Conservation (phyloP, 2,329 filamentous ascomycete species). For the Arachnopeziza araneosa region DNA sequence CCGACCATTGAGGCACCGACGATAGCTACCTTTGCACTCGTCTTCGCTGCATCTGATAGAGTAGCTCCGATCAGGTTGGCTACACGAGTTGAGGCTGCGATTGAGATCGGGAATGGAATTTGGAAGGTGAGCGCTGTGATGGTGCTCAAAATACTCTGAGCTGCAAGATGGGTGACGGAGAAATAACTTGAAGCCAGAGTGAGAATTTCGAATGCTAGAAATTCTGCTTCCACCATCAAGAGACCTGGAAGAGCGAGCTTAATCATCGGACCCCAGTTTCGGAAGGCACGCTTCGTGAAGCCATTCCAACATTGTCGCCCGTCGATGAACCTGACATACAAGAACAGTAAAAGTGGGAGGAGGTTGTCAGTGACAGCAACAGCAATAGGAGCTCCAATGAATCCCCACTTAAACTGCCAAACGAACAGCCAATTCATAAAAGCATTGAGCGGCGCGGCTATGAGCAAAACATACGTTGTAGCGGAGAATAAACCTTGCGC, state of each 20-base stretch:
- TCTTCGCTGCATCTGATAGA: conserved; percentile 73
- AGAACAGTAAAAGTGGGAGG: conserved; percentile 64
- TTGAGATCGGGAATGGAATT: conserved; percentile 85
- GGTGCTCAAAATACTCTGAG: conserved; percentile 79
- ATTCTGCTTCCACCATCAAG: conserved; percentile 92
- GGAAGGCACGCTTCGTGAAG: conserved; percentile 62
- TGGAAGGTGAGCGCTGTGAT: conserved; percentile 79
- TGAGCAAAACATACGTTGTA: conserved; percentile 68
- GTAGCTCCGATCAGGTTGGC: conserved; percentile 90
- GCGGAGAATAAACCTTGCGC: conserved; percentile 79
- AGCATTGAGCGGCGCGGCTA: conserved; percentile 72
- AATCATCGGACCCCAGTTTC: conserved; percentile 80
- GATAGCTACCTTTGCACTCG: conserved; percentile 66
- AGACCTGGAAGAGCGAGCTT: conserved; percentile 82
- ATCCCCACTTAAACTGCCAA: conserved; percentile 64
- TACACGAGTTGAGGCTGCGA: conserved; percentile 81
- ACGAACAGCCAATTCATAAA: conserved; percentile 76
- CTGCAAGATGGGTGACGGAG: conserved; percentile 72
- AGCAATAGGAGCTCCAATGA: conserved; percentile 74
- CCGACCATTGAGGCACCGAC: conserved; percentile 65
- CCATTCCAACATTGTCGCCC: conserved; percentile 78
- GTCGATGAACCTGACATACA: conserved; percentile 67
- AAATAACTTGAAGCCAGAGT: conserved; percentile 79
- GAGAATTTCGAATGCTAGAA: conserved; percentile 85
- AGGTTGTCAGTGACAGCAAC: conserved; percentile 71